Percentiles rank a stretch among this genome's conserved stretches.
These are phyloP conservation scores for Coemansia brasiliensis DNA, from an alignment of 192 early-diverging fungal genomes.

Conservation along the genomic window DNA sequence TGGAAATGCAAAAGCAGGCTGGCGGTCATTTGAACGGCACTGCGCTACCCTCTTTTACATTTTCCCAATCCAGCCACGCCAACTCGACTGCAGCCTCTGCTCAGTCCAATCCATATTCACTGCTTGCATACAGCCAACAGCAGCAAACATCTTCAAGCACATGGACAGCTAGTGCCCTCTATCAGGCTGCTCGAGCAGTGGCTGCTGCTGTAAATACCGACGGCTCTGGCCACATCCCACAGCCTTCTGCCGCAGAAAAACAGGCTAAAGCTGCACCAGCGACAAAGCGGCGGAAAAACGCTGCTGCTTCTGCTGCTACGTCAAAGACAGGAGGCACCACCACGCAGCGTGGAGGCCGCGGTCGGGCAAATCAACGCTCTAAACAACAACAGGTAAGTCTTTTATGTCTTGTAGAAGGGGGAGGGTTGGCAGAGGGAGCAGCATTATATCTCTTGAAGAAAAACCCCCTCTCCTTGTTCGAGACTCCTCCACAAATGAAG, in stretches of 20 bases:
- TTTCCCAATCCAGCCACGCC: conserved; percentile 13
- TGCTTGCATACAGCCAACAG: conserved; percentile 21
- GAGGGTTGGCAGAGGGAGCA: too few relatives aligned
- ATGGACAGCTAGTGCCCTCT: conserved; percentile 41
- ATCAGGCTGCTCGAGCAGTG: conserved; percentile 50
- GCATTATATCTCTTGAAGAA: too few relatives aligned
- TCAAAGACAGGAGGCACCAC: conserved; percentile 5
- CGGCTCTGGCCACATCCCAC: not conserved
- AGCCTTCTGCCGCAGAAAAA: conserved; percentile 6
- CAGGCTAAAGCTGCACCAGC: conserved; percentile 22
- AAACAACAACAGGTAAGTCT: conserved; percentile 41
- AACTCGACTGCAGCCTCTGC: not conserved
- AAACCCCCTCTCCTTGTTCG: too few relatives aligned
- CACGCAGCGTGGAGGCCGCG: conserved; percentile 5
- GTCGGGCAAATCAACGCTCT: conserved; percentile 1
- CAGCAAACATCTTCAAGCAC: conserved; percentile 9
- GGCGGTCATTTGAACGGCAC: not conserved
- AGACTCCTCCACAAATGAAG: too few relatives aligned
- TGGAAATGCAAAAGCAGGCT: not conserved
- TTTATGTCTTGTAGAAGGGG: too few relatives aligned
- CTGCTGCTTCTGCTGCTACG: conserved; percentile 16
- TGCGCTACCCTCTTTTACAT: conserved; percentile 7
- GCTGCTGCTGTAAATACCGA: conserved; percentile 23
- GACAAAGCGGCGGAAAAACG: conserved; percentile 44
- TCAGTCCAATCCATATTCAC: conserved; percentile 29